These are phyloP conservation scores for Buddleja alternifolia DNA, from an alignment of 257 asterid genomes.

Conservation along the genomic window DNA sequence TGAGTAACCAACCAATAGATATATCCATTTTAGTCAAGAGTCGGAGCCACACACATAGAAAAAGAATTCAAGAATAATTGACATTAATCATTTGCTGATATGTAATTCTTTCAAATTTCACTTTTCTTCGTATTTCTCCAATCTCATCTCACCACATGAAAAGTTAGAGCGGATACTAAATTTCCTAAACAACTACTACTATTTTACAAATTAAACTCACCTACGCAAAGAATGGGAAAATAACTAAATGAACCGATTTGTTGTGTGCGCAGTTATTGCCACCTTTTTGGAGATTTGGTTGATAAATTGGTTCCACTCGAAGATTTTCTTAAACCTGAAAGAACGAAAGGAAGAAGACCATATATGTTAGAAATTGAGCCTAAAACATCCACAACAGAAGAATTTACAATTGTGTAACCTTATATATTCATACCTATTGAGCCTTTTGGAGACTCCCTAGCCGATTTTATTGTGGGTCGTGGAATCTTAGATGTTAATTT, in stretches of 20 bases:
- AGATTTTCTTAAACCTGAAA: slow-evolving; percentile 54
- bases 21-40: neutral
- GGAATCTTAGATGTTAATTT: slow-evolving; percentile 39
- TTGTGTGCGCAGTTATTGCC: slow-evolving; percentile 29
- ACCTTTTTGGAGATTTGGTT: slow-evolving; percentile 39
- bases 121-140: neutral
- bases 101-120: neutral
- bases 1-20: too few relatives aligned
- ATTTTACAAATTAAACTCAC: too few relatives aligned
- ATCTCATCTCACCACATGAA: too few relatives aligned
- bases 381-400: neutral
- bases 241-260: too few relatives aligned
- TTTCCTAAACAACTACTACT: slow-evolving; percentile 46
- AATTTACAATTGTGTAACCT: neutral
- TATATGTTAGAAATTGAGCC: neutral
- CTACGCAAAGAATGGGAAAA: too few relatives aligned
- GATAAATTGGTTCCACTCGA: slow-evolving; percentile 37
- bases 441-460: slow-evolving; percentile 37
- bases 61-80: slow-evolving; percentile 27
- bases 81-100: neutral
- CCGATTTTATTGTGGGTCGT: slow-evolving; percentile 33
- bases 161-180: too few relatives aligned
- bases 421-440: slow-evolving; percentile 41
- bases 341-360: neutral
- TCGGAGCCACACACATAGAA: slow-evolving; percentile 32